Base-by-base conservation (phyloP, 2,329 filamentous ascomycete species). In the Cadophora sp. region DNA sequence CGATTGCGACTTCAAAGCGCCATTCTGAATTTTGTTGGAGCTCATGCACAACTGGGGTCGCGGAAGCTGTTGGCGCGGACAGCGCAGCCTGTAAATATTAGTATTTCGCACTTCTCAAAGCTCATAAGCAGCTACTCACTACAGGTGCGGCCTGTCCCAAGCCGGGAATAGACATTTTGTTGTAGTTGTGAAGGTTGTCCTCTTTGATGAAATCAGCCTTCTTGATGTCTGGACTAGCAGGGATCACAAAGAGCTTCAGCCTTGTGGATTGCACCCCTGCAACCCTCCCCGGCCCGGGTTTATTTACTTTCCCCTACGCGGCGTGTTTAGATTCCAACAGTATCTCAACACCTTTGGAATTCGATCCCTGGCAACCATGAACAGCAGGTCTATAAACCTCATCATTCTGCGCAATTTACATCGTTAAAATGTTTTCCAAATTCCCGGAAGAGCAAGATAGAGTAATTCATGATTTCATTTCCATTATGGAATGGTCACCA, bases 11-110 rank as follows among this genome's bases (percentile, higher is more conserved):
- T 75, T 92, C 85, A 80, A 95, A 95, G 60, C 92, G 87, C 89
- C 91, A 95, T 84, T 95, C 92, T 74, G 87, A 89, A 71, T 86
- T 87, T 64, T 87, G 84, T 60, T 84, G 81, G 70, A 95, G 85
- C 70, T 80, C 81, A 67, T 86, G 82, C 60, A 83, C 78, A 43
- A 78, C 78, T 33, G 79, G 78, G 48, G 79, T 78, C 56, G 80
- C 79, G 69, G 78, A 74, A 45, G 75, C 76, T 48, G 67, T 63
- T 50, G 76, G 71, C 8, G 73, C 70, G 55, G 72, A 69, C 41
- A 70, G 69, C 33, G 75, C 61, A 62, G 72, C 66, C 72, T 76
- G 27, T 39, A 13, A 47, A 39, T 7, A 62, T 76, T 62, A 74
- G 67, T 39, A 63, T 39, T 53, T 64, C 5, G 9, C n/a, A n/a